Conservation (phyloP, 768 basidiomycete genomes). For the Cystobasidium onofrii region DNA sequence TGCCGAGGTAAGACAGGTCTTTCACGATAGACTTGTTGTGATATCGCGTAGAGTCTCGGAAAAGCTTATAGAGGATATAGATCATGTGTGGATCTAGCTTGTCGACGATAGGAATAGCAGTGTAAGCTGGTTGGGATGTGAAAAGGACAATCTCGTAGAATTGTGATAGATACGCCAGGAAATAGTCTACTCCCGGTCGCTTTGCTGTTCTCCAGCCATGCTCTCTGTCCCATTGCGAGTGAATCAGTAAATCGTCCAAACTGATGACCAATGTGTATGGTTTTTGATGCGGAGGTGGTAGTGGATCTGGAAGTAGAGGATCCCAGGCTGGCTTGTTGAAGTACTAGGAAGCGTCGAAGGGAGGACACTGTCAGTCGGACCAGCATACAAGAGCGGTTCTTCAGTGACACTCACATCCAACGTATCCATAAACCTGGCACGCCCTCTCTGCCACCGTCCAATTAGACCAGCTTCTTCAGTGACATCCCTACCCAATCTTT, state of each 20-base stretch:
- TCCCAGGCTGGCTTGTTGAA: constrained; percentile 91
- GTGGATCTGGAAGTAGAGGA: constrained; percentile 78
- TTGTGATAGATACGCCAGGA: constrained; percentile 90
- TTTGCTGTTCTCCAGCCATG: constrained; percentile 97
- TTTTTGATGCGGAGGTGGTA: constrained; percentile 71
- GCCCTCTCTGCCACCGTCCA: constrained; percentile 37
- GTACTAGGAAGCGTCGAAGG: constrained; percentile 53
- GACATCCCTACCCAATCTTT: constrained; percentile 49
- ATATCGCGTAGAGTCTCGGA: constrained; percentile 79
- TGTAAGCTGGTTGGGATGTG: constrained; percentile 84
- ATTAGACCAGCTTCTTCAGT: constrained; percentile 33
- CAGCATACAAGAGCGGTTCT: constrained; percentile 48
- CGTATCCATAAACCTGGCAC: constrained; percentile 36
- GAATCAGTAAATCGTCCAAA: constrained; percentile 81
- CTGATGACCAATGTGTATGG: constrained; percentile 87
- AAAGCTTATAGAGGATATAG: constrained; percentile 80
- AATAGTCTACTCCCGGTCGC: constrained; percentile 95
- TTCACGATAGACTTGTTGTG: constrained; percentile 78
- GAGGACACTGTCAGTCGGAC: too few relatives aligned
- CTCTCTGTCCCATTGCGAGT: constrained; percentile 89
- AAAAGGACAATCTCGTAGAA: constrained; percentile 98
- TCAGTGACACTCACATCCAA: constrained; percentile 36
- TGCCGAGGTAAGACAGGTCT: constrained; percentile 90
- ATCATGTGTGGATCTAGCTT: constrained; percentile 90
- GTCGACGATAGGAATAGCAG: constrained; percentile 75